phyloP scores from a whole-genome alignment of 805 yeast genomes.

The Nakazawaea sp. region DNA sequence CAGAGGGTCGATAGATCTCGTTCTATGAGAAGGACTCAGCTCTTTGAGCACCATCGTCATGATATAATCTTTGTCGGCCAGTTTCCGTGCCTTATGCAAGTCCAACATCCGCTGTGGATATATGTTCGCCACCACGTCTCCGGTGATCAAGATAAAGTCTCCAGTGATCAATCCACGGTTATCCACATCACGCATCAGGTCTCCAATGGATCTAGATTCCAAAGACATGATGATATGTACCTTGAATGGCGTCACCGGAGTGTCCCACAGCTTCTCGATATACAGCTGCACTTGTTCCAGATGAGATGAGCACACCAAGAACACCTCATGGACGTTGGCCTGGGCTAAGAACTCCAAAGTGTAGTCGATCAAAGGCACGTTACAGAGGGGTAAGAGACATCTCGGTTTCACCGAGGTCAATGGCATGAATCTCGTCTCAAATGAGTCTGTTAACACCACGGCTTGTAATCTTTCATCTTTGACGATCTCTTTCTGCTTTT shows the following conservation, averaged over 20 bases:
- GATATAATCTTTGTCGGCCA: constrained; percentile 81
- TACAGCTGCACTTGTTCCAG: constrained; percentile 84
- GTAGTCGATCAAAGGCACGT: constrained; percentile 89
- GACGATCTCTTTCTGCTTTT: constrained; percentile 50
- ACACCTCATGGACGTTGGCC: constrained; percentile 87
- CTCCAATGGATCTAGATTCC: constrained; percentile 91
- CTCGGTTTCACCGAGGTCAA: constrained; percentile 80
- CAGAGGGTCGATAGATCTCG: constrained; percentile 81
- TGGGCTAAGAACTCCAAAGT: constrained; percentile 90
- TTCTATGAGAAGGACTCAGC: constrained; percentile 78
- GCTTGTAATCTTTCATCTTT: constrained; percentile 84
- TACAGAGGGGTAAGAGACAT: constrained; percentile 87
- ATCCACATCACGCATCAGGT: constrained; percentile 94
- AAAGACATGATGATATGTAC: constrained; percentile 74
- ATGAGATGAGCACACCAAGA: constrained; percentile 83
- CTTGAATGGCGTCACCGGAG: constrained; percentile 70
- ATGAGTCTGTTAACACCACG: constrained; percentile 89
- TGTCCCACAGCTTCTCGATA: constrained; percentile 65
- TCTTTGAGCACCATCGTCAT: constrained; percentile 89
- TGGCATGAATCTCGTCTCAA: constrained; percentile 89
- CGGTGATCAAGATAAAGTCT: constrained; percentile 84
- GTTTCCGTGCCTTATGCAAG: constrained; percentile 65
- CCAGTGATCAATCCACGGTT: constrained; percentile 83
- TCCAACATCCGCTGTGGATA: constrained; percentile 69
- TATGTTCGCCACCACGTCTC: constrained; percentile 92